A percentile compares a stretch with the other conserved stretches of the same genome.
Conservation (phyloP, 2,329 filamentous ascomycete species). For the Zasmidium angulare region DNA sequence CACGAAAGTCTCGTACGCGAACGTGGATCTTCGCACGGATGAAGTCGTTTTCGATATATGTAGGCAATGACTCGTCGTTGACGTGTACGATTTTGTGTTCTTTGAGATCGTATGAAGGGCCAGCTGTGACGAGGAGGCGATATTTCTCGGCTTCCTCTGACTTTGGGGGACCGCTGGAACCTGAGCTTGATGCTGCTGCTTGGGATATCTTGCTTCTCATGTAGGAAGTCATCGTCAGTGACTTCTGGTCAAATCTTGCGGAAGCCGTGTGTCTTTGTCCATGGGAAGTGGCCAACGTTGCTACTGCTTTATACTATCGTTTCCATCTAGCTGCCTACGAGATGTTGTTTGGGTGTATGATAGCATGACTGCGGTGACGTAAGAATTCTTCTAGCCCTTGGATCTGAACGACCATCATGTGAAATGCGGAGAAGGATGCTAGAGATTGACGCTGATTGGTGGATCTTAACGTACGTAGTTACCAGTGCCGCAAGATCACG, state of each 20-base stretch:
- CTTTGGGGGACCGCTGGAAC: conserved; percentile 21
- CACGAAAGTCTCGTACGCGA: conserved; percentile 64
- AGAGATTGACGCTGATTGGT: neutral
- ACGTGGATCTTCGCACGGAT: conserved; percentile 71
- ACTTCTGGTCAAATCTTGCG: neutral
- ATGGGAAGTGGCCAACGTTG: neutral
- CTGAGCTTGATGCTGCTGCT: conserved; percentile 6
- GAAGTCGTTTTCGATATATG: conserved; percentile 60
- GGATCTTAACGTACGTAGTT: neutral
- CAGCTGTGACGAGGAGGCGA: conserved; percentile 76
- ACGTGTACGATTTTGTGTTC: conserved; percentile 71
- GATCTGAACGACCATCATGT: neutral
- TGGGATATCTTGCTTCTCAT: conserved; percentile 1
- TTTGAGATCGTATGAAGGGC: conserved; percentile 68
- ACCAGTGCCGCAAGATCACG: neutral
- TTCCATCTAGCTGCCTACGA: neutral
- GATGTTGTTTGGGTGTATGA: neutral
- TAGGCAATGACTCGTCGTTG: conserved; percentile 56
- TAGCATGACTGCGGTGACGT: neutral
- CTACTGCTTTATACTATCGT: too few species aligned
- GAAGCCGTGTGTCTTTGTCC: neutral
- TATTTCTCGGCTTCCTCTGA: conserved; percentile 59
- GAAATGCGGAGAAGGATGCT: neutral
- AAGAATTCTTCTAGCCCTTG: neutral
- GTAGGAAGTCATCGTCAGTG: conserved; percentile 2